Evolutionary conservation across 192 early-diverging fungal species (phyloP), one percentile per base, ranked within the genome.

Genomic region (Backusella morwellensis): DNA sequence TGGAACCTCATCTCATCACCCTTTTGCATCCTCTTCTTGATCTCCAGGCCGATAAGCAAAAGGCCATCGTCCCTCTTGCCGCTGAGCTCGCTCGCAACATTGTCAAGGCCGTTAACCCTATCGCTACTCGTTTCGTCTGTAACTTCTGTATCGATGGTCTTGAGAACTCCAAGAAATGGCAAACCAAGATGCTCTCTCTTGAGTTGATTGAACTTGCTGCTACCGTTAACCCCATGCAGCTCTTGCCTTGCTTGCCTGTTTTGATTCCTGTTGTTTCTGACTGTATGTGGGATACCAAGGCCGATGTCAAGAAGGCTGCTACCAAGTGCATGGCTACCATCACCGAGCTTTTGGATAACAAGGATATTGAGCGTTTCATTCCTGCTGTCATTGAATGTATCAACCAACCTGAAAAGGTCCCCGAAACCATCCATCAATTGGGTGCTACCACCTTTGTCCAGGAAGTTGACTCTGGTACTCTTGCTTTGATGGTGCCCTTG

Each of bases 241-340:
- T 88, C 72, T 78, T 83, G 26, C 66, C 82, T 50, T 82, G 80
- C 63, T 84, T 90, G 26, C 85, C 87, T 68, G 84, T 89, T 66
- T 90, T 95, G 72, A 87, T 94, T 52, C 93, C 93, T 35, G 86
- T 88, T 68, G 86, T 95, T 76, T 92, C 90, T 63, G 90, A 92
- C 72, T 87, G 87, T 66, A 93, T 95, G 90, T 93, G 93, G 90
- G 94, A 93, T 84, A 93, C 93, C 67, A 94, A 94, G 87, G 86
- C 89, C 66, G 92, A 93, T 74, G 91, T 93, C 73, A 82, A 82
- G 74, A 78, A 80, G 40, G 89, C 91, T 38, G 94, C 93, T 50
- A 88, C 85, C 38, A 77, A 83, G 66, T 84, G 88, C 74, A 93
- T 93, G 90, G 84, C 85, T 7, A 88, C 88, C 80, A 86, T 90